These are phyloP conservation scores for Plectosphaerella sp. DNA, from an alignment of 2,329 filamentous ascomycete genomes.

Conservation along the genomic window DNA sequence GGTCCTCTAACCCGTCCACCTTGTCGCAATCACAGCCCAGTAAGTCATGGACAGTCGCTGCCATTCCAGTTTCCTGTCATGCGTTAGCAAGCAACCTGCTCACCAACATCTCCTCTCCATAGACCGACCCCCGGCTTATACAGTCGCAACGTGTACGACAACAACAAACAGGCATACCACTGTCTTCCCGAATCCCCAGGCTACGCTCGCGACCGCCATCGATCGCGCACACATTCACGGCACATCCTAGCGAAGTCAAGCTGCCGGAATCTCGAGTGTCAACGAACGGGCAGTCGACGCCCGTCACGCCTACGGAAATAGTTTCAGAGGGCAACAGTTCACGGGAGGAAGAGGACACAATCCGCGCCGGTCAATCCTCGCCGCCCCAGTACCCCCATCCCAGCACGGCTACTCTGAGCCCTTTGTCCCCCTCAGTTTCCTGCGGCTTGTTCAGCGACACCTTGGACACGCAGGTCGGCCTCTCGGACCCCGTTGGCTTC, in stretches of 20 bases:
- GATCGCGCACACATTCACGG: too few relatives aligned
- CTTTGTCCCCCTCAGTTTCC: constrained; percentile 48
- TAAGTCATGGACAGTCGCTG: too few relatives aligned
- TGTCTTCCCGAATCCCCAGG: too few relatives aligned
- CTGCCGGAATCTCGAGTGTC: constrained; percentile 42
- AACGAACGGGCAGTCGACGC: constrained; percentile 38
- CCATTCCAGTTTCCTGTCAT: neutral
- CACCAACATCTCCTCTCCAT: too few relatives aligned
- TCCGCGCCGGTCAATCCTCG: constrained; percentile 39
- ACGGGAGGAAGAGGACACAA: constrained; percentile 10
- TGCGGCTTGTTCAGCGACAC: constrained; percentile 38
- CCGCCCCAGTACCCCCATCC: constrained; percentile 57
- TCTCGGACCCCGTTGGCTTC: constrained; percentile 1
- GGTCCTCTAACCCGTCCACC: neutral
- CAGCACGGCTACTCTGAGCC: constrained; percentile 48
- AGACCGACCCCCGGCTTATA: too few relatives aligned
- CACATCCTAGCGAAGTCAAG: constrained; percentile 31
- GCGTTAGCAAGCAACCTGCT: too few relatives aligned
- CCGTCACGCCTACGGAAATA: constrained; percentile 26
- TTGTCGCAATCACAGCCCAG: neutral
- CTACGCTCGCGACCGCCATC: too few relatives aligned
- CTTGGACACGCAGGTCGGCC: constrained; percentile 19
- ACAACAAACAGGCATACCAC: too few relatives aligned
- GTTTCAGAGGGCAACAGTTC: neutral
- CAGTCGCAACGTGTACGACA: too few relatives aligned